phyloP scores from a whole-genome alignment of 306 rosid species.

The Clitoria ternatea region DNA sequence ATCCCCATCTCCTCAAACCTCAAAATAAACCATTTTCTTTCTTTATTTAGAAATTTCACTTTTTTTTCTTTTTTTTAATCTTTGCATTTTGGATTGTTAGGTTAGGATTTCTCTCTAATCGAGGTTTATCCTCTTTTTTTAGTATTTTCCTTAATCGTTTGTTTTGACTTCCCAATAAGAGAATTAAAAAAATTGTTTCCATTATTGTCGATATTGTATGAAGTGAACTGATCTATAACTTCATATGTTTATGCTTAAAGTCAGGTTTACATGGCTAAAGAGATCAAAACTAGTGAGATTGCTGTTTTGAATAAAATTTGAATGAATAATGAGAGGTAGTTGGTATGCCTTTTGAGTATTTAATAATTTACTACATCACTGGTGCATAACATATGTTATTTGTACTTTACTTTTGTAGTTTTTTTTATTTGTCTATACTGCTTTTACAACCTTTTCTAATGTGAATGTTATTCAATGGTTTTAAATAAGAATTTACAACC shows the following conservation, averaged over 20 bases:
- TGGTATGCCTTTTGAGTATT: slow-evolving; percentile 43
- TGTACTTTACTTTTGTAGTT: neutral
- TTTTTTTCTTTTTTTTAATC: too few relatives aligned
- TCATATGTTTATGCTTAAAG: slow-evolving; percentile 32
- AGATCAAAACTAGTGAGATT: slow-evolving; percentile 59
- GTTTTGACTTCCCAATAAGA: neutral
- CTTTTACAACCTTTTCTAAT: neutral
- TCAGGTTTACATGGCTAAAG: slow-evolving; percentile 74
- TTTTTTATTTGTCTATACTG: neutral
- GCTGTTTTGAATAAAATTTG: slow-evolving; percentile 73
- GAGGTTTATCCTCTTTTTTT: too few relatives aligned
- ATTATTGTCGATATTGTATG: neutral
- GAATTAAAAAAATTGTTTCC: neutral
- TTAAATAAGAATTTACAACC: slow-evolving; percentile 5
- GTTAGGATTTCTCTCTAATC: too few relatives aligned
- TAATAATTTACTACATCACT: neutral
- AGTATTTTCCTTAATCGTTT: neutral
- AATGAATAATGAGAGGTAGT: slow-evolving; percentile 70
- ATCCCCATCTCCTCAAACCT: too few relatives aligned
- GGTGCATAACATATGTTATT: neutral
- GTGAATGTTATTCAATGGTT: slow-evolving; percentile 5
- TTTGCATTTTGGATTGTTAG: too few relatives aligned
- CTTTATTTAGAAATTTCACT: too few relatives aligned
- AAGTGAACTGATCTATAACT: slow-evolving; percentile 7
- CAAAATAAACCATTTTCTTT: too few relatives aligned